phyloP scores from a whole-genome alignment of 2,329 filamentous ascomycete genomes.

The Elsinoe fawcettii region DNA sequence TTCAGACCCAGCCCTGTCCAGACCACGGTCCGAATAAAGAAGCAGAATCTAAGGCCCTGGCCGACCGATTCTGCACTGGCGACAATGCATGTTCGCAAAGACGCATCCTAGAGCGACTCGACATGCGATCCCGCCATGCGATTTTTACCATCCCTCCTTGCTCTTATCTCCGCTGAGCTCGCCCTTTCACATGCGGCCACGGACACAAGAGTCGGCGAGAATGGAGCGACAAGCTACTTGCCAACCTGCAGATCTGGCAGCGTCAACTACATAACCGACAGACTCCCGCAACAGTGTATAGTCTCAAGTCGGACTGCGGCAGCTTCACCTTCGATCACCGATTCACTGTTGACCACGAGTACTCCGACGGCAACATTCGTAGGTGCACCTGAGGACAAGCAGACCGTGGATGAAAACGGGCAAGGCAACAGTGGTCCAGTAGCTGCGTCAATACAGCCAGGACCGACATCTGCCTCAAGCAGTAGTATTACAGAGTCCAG shows the following conservation, averaged over 20 bases:
- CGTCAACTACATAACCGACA: constrained; percentile 76
- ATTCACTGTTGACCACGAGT: not conserved
- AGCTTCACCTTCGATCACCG: constrained; percentile 8
- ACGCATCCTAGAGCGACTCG: not conserved
- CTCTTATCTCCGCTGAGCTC: constrained; percentile 8
- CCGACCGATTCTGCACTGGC: not conserved
- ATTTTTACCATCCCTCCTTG: not conserved
- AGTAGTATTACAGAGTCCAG: constrained; percentile 8
- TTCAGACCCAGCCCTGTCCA: not conserved
- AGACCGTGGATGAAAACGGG: too few relatives aligned
- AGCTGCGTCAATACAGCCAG: not conserved
- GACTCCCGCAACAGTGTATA: constrained; percentile 67
- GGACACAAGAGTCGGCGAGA: not conserved
- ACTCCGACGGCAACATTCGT: not conserved
- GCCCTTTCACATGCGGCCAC: not conserved
- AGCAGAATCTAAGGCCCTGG: not conserved
- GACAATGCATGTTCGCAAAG: not conserved
- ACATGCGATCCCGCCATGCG: constrained; percentile 13
- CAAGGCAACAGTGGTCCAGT: not conserved
- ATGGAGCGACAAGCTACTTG: not conserved
- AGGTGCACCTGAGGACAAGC: not conserved
- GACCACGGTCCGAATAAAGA: not conserved
- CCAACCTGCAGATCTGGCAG: constrained; percentile 49
- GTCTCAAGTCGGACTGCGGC: constrained; percentile 48
- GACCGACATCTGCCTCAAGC: not conserved